Conservation (phyloP, 108 stramenopile species). For the Pseudonitzschia pungens region DNA sequence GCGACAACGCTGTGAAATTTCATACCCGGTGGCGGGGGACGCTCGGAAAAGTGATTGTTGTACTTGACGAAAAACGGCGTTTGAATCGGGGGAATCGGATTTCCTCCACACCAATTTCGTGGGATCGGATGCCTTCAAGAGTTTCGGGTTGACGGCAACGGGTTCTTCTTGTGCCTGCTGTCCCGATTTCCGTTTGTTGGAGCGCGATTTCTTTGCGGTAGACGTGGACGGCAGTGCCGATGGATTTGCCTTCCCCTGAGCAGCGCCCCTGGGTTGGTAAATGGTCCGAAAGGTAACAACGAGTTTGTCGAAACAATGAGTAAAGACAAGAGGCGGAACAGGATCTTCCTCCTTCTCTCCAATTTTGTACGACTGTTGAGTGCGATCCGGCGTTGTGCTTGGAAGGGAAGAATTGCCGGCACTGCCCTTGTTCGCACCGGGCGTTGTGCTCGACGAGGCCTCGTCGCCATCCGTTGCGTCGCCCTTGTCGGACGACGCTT, state of each 20-base stretch:
- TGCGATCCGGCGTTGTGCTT: conserved; percentile 14
- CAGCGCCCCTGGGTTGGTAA: conserved; percentile 29
- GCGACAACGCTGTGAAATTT: conserved; percentile 51
- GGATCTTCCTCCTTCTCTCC: conserved; percentile 57
- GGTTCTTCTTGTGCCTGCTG: conserved; percentile 19
- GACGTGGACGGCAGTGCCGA: not conserved
- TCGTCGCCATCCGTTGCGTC: not conserved
- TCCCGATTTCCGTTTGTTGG: conserved; percentile 30
- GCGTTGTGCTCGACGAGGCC: not conserved
- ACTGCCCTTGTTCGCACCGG: not conserved
- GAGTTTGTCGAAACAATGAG: conserved; percentile 75
- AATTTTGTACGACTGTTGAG: conserved; percentile 20
- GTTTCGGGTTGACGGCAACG: conserved; percentile 20
- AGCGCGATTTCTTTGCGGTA: conserved; percentile 31
- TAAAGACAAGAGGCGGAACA: conserved; percentile 58
- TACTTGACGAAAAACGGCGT: conserved; percentile 62
- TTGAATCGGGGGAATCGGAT: conserved; percentile 40
- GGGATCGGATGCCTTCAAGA: conserved; percentile 27
- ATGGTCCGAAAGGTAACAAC: conserved; percentile 60
- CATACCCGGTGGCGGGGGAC: conserved; percentile 37
- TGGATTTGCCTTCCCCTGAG: not conserved
- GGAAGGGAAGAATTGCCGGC: not conserved
- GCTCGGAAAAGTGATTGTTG: conserved; percentile 36
- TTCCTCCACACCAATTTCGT: conserved; percentile 39
- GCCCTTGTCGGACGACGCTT: not conserved